phyloP scores from a whole-genome alignment of 106 monocot genomes.

The Alisma plantagoaquatica region DNA sequence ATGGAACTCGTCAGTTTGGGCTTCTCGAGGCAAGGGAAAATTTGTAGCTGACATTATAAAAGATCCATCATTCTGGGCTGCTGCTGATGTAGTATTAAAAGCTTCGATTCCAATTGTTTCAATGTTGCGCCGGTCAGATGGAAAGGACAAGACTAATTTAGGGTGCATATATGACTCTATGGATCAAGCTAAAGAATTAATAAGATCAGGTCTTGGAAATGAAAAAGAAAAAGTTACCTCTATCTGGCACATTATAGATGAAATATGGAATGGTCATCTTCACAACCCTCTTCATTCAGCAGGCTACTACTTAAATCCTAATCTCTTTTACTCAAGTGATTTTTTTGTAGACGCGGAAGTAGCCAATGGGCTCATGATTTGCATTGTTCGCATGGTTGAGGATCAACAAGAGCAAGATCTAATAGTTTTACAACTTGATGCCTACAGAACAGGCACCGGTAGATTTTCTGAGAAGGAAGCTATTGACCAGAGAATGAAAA shows the following conservation, averaged over 20 bases:
- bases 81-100: conserved; percentile 42
- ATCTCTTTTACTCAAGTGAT: conserved; percentile 44
- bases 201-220: conserved; percentile 37
- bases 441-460: conserved; percentile 33
- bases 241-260: conserved; percentile 56
- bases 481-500: conserved; percentile 36
- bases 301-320: conserved; percentile 66
- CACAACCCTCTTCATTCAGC: conserved; percentile 68
- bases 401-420: conserved; percentile 24
- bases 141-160: conserved; percentile 33
- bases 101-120: conserved; percentile 42
- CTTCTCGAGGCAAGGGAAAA: conserved; percentile 35
- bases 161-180: conserved; percentile 74
- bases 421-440: conserved; percentile 52
- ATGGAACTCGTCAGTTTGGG: conserved; percentile 33
- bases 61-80: conserved; percentile 46
- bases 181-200: conserved; percentile 65
- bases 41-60: conserved; percentile 30
- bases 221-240: conserved; percentile 29
- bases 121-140: conserved; percentile 31
- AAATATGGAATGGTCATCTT: conserved; percentile 66
- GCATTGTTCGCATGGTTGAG: conserved; percentile 35
- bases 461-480: conserved; percentile 28
- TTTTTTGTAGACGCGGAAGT: conserved; percentile 62
- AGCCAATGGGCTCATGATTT: conserved; percentile 40